phyloP scores from a whole-genome alignment of 257 asterid genomes.

The Solanum chaucha region DNA sequence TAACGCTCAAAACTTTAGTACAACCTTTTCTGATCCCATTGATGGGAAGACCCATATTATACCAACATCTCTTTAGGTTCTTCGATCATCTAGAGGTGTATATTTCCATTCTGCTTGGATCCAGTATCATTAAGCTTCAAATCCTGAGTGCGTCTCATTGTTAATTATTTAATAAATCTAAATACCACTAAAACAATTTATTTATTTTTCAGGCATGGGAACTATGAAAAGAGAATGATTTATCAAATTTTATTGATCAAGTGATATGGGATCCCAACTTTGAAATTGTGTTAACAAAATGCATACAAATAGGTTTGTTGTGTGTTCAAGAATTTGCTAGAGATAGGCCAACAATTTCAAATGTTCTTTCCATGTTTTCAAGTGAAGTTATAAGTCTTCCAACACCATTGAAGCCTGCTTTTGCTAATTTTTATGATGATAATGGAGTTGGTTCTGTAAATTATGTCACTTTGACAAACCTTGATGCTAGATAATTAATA shows the following conservation, averaged over 20 bases:
- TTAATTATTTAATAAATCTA: not conserved
- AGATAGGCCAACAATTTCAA: slow-evolving; percentile 40
- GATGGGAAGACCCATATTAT: not conserved
- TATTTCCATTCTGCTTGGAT: not conserved
- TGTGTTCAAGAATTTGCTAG: slow-evolving; percentile 44
- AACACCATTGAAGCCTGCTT: slow-evolving; percentile 29
- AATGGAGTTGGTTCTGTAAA: not conserved
- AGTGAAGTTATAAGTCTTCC: slow-evolving; percentile 23
- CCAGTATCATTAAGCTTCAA: not conserved
- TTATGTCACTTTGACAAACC: not conserved
- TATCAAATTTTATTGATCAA: slow-evolving; percentile 38
- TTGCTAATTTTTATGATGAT: slow-evolving; percentile 11
- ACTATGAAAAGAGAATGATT: slow-evolving; percentile 28
- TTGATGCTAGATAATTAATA: not conserved
- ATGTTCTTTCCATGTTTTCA: slow-evolving; percentile 34
- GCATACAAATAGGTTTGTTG: slow-evolving; percentile 39
- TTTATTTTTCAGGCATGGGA: slow-evolving; percentile 44
- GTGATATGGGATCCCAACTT: slow-evolving; percentile 17
- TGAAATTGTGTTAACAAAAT: slow-evolving; percentile 19
- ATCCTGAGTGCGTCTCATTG: not conserved
- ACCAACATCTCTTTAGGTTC: not conserved
- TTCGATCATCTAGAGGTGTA: not conserved
- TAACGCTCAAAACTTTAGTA: not conserved
- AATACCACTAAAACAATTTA: not conserved
- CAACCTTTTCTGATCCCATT: not conserved